These are phyloP conservation scores for Paecilomyces variotii DNA, from an alignment of 2,329 filamentous ascomycete species.

Conservation along the genomic window DNA sequence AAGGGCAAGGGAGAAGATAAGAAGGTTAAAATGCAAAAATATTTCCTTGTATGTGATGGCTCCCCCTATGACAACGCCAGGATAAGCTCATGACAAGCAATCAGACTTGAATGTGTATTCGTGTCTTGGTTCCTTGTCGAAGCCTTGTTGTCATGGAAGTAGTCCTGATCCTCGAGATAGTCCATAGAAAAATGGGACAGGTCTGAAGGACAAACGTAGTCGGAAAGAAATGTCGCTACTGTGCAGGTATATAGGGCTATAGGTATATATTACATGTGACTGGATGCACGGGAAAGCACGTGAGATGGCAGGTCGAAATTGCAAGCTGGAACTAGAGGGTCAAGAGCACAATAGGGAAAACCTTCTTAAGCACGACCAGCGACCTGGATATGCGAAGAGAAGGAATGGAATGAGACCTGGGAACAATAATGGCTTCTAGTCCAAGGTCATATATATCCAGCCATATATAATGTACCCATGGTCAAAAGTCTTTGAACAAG, in stretches of 20 bases:
- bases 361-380: not conserved
- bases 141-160: not conserved
- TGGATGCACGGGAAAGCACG: not conserved
- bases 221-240: not conserved
- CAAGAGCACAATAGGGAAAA: not conserved
- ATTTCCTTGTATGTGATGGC: not conserved
- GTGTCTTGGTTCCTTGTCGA: not conserved
- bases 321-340: not conserved
- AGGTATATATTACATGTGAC: not conserved
- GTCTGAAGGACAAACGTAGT: not conserved
- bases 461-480: not conserved
- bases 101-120: not conserved
- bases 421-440: not conserved
- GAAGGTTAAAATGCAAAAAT: not conserved
- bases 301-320: not conserved
- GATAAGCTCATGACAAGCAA: not conserved
- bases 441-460: not conserved
- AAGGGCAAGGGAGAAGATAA: not conserved
- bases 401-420: not conserved
- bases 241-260: not conserved
- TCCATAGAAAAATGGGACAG: not conserved
- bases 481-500: constrained; percentile 54
- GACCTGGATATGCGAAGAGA: not conserved
- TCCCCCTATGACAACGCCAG: not conserved
- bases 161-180: not conserved